These are phyloP conservation scores for Psophocarpus tetragonolobus DNA, from an alignment of 306 rosid species.

Conservation along the genomic window DNA sequence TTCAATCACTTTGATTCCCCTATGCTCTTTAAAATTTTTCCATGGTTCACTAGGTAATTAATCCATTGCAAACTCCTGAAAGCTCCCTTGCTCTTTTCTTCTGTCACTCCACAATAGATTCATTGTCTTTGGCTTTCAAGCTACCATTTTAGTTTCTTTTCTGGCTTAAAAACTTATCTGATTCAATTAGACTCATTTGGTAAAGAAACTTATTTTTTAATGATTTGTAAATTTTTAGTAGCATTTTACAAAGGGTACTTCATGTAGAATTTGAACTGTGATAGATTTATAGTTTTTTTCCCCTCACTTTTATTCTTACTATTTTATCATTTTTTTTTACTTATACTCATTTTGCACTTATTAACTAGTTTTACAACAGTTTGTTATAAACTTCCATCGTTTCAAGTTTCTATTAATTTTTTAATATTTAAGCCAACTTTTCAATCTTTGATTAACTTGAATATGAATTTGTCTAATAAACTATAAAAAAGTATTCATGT, in stretches of 20 bases:
- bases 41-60: conserved; percentile 3
- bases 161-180: background rate
- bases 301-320: too few relatives aligned
- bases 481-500: background rate
- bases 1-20: conserved; percentile 33
- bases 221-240: background rate
- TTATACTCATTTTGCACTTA: background rate
- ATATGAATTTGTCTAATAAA: background rate
- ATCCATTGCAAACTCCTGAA: conserved; percentile 9
- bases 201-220: background rate
- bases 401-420: too few relatives aligned
- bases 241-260: background rate
- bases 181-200: background rate
- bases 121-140: background rate
- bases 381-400: background rate
- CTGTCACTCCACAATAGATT: background rate
- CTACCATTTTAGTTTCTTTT: background rate
- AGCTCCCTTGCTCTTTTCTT: conserved; percentile 25
- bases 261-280: background rate
- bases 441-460: background rate
- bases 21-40: conserved; percentile 29
- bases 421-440: too few relatives aligned
- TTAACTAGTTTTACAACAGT: too few relatives aligned
- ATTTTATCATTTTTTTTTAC: background rate
- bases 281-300: background rate